Evolutionary conservation across 129 eudicot species (phyloP).

Genomic region (Ambrosia trifida): DNA sequence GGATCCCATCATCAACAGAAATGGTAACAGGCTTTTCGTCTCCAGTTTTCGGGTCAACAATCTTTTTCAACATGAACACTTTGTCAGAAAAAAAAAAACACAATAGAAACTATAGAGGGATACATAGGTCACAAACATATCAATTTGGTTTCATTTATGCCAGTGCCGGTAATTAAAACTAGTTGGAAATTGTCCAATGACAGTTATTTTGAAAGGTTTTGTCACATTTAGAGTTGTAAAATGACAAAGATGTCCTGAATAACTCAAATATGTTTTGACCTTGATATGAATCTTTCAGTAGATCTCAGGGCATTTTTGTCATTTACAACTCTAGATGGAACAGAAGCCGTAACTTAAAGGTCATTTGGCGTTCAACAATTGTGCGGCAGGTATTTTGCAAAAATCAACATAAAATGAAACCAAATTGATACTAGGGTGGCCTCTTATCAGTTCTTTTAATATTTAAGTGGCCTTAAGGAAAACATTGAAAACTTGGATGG

Average conservation of each 20-base stretch:
- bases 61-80: constrained; percentile 35
- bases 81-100: not conserved
- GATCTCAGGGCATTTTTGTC: not conserved
- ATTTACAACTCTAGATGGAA: not conserved
- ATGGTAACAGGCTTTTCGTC: constrained; percentile 82
- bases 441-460: not conserved
- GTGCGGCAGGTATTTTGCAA: not conserved
- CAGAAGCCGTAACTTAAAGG: not conserved
- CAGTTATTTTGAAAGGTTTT: not conserved
- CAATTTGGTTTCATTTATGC: not conserved
- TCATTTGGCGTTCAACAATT: not conserved
- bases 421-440: not conserved
- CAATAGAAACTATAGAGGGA: not conserved
- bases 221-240: not conserved
- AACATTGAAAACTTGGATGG: not conserved
- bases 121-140: not conserved
- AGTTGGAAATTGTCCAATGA: not conserved
- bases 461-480: not conserved
- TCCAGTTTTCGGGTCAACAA: constrained; percentile 94
- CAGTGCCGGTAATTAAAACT: not conserved
- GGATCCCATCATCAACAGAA: constrained; percentile 85
- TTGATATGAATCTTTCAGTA: not conserved
- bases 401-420: not conserved
- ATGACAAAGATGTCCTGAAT: not conserved
- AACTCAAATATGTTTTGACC: not conserved